These are phyloP conservation scores for Limonium bicolor DNA, from an alignment of 148 eudicot species.

Conservation along the genomic window DNA sequence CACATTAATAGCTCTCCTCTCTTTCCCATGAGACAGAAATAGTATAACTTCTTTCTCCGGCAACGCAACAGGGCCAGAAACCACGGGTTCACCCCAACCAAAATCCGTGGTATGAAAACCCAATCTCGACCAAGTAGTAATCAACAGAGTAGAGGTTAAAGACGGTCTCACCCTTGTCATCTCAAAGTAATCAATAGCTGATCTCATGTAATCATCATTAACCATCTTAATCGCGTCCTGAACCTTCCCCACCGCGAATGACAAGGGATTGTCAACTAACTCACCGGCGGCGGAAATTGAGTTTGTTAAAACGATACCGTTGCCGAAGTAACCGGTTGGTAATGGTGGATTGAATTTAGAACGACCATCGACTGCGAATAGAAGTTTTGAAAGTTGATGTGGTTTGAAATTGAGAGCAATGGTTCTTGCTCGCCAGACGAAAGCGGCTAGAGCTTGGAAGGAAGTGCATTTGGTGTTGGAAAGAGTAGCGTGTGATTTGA, in stretches of 20 bases:
- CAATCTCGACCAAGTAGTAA: slow-evolving; percentile 43
- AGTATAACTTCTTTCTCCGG: slow-evolving; percentile 11
- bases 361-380: slow-evolving; percentile 45
- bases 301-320: slow-evolving; percentile 32
- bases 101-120: slow-evolving; percentile 35
- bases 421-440: slow-evolving; percentile 46
- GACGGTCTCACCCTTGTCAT: slow-evolving; percentile 32
- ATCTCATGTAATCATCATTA: slow-evolving; percentile 28
- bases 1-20: slow-evolving; percentile 29
- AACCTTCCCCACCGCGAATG: slow-evolving; percentile 22
- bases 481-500: slow-evolving; percentile 26
- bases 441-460: slow-evolving; percentile 38
- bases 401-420: slow-evolving; percentile 19
- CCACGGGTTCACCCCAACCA: slow-evolving; percentile 40
- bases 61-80: slow-evolving; percentile 24
- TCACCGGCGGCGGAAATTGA: slow-evolving; percentile 28
- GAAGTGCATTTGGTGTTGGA: slow-evolving; percentile 22
- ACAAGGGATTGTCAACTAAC: slow-evolving; percentile 18
- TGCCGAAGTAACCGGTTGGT: slow-evolving; percentile 39
- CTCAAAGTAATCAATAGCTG: slow-evolving; percentile 42
- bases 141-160: slow-evolving; percentile 27
- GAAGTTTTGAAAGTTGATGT: slow-evolving; percentile 31
- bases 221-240: slow-evolving; percentile 31
- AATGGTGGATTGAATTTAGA: slow-evolving; percentile 24
- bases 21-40: slow-evolving; percentile 23